Base-by-base conservation (phyloP, 139 green algal species). In the Edaphochlamys debaryana region DNA sequence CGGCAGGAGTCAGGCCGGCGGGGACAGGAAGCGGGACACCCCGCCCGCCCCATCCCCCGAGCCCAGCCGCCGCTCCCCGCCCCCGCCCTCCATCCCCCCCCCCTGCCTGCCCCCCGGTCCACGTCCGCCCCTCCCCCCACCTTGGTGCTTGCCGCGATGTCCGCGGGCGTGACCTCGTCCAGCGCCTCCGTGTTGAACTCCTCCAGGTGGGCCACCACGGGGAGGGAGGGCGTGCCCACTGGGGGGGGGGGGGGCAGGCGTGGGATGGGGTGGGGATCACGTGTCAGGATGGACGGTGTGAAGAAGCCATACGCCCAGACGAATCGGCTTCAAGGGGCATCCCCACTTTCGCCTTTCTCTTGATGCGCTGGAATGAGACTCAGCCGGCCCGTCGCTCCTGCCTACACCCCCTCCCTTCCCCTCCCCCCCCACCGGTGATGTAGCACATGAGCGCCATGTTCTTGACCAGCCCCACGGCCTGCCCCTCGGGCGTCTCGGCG, bases 391-490 rank as follows among this genome's bases (percentile, higher is more conserved):
- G 11, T 19, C 72, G 52, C 20, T 40, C 62, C 74, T 15, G 45
- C 11, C 45, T 11, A 36, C 9, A 3, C 4, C n/a, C 20, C 45
- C 45, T 0, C 2, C 23, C 36, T 41, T n/a, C 72, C 67, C 36
- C 48, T 66, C 71, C 58, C 79, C 48, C n/a, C n/a, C 2, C 41
- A 86, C 85, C 85, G 2, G 89, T 95, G 85, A 98, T 94, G 89
- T 97, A 96, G 15, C 90, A 90, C 97, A 99, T 99, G 11, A 99
- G 93, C 60, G 97, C 95, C 90, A 99, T 91, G 92, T 99, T 99
- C 94, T 99, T 99, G 54, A 99, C 97, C 74, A 99, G 95, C 2
- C 97, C 86, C 69, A 91, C 77, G 36, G 97, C 95, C 87, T 98
- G 94, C 13, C 97, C 97, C 91, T 99, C 97, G 1, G 97, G 96